Conservation (phyloP, 371 early-diverging fungal genomes). For the Entomophthora muscae region DNA sequence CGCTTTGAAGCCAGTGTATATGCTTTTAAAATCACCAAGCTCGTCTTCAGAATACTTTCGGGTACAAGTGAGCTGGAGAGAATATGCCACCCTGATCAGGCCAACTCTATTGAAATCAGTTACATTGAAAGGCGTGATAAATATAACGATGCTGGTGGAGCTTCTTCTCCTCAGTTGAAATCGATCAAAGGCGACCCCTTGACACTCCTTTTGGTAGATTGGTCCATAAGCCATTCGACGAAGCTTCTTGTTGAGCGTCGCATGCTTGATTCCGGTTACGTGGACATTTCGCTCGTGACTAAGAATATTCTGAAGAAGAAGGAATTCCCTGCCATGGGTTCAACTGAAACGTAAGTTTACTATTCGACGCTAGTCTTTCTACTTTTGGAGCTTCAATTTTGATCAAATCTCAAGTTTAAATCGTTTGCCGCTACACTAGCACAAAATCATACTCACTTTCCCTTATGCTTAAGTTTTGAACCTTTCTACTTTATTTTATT, state of each 20-base stretch:
- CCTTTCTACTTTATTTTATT: too few species aligned
- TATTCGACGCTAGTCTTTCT: too few species aligned
- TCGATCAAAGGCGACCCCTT: not conserved
- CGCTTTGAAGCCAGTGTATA: not conserved
- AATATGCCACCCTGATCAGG: not conserved
- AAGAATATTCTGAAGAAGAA: slow-evolving; percentile 21
- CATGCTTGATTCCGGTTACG: slow-evolving; percentile 17
- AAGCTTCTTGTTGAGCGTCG: slow-evolving; percentile 17
- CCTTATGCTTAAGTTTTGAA: too few species aligned
- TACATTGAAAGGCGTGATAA: not conserved
- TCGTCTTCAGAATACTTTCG: not conserved
- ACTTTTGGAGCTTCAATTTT: too few species aligned
- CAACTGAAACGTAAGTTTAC: slow-evolving; percentile 14
- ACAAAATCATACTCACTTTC: too few species aligned
- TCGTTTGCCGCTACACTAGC: too few species aligned
- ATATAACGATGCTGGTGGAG: not conserved
- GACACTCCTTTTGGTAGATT: not conserved
- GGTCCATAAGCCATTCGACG: not conserved
- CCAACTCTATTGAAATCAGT: not conserved
- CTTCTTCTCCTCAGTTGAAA: too few species aligned
- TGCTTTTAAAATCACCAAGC: not conserved
- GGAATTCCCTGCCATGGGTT: slow-evolving; percentile 17
- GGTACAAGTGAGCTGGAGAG: not conserved
- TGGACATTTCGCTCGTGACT: slow-evolving; percentile 16
- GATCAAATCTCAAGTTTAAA: too few species aligned